Evolutionary conservation across 2,329 filamentous ascomycete species (phyloP).

Genomic region (Xylaria sp.): DNA sequence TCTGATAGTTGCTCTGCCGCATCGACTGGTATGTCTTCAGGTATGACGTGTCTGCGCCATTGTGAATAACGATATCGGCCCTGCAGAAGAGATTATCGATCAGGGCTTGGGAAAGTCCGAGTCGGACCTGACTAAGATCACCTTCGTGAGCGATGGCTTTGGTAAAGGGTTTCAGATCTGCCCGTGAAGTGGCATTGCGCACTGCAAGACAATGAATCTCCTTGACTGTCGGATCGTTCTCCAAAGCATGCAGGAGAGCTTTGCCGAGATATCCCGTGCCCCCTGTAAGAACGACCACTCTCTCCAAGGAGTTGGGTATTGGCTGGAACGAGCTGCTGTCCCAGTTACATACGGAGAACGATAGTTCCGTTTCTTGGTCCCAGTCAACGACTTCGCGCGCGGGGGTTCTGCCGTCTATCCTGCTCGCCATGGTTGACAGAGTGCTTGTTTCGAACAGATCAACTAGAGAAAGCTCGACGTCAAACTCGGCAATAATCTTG

Average conservation of each 20-base stretch:
- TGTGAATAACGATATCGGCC: constrained; percentile 35
- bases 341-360: too few species aligned
- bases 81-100: constrained; percentile 27
- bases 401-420: not conserved
- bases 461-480: not conserved
- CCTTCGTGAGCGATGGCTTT: not conserved
- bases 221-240: not conserved
- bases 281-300: not conserved
- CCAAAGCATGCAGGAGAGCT: not conserved
- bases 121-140: not conserved
- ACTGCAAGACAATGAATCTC: not conserved
- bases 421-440: not conserved
- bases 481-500: not conserved
- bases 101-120: not conserved
- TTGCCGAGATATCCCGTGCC: not conserved
- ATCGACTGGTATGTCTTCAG: constrained; percentile 27
- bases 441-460: not conserved
- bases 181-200: not conserved
- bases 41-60: constrained; percentile 36
- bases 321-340: not conserved
- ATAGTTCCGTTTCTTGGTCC: not conserved
- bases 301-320: not conserved
- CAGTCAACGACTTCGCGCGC: not conserved
- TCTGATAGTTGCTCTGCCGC: constrained; percentile 16
- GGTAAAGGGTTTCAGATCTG: not conserved